Evolutionary conservation across 192 early-diverging fungal species (phyloP).

Genomic region (Linnemannia zychae): DNA sequence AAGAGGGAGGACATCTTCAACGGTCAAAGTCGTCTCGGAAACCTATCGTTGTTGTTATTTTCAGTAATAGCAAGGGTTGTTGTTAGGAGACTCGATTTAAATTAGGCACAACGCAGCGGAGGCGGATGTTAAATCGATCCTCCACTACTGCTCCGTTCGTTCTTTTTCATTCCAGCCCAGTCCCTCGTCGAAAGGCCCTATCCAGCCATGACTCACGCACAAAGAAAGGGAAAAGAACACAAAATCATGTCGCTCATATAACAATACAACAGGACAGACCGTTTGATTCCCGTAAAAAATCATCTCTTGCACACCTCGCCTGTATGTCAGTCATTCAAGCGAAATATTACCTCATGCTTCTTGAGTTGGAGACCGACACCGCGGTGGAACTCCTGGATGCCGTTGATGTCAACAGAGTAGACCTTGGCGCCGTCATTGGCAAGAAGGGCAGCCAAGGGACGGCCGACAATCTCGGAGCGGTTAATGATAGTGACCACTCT

Average conservation of each 20-base stretch:
- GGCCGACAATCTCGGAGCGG: constrained; percentile 97
- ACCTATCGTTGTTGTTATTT: constrained; percentile 60
- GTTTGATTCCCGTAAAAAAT: no score
- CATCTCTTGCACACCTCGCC: no score
- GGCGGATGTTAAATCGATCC: neutral
- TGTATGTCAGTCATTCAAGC: no score
- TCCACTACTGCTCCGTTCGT: neutral
- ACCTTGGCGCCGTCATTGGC: constrained; percentile 99
- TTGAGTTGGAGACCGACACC: constrained; percentile 74
- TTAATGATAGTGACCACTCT: constrained; percentile 94
- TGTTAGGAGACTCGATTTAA: neutral
- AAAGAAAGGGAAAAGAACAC: neutral
- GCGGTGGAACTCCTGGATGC: constrained; percentile 84
- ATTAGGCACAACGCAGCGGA: neutral
- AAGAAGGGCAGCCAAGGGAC: constrained; percentile 95
- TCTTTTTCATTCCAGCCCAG: neutral
- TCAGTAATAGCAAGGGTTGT: neutral
- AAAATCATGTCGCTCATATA: no score
- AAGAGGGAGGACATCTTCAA: constrained; percentile 85
- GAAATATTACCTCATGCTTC: constrained; percentile 68
- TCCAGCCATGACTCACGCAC: neutral
- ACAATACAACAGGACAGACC: no score
- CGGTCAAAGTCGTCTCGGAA: constrained; percentile 76
- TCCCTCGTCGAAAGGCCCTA: neutral
- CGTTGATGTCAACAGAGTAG: constrained; percentile 94